Evolutionary conservation across 768 basidiomycete genomes (phyloP), one percentile per base, ranked within the genome.

Genomic region (Lactifluus volemus): DNA sequence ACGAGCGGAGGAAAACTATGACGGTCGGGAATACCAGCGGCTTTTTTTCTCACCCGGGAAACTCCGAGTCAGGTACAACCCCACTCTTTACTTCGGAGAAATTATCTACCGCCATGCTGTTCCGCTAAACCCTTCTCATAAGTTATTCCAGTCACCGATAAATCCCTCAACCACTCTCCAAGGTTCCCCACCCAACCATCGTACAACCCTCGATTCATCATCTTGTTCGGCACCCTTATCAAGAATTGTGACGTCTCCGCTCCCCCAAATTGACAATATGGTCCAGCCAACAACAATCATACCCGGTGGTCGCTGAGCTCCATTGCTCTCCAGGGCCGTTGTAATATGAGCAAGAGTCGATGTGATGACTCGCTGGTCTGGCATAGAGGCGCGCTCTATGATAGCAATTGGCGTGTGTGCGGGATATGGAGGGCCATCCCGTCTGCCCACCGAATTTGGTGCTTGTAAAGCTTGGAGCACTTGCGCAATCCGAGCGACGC

Each of bases 241-340:
- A 51, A 97, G 74, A 3, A 95, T 81, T 10, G 75, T 76, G 25
- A 88, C 78, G 65, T 92, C 84, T 0, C 92, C 92, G 56, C 73
- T 68, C 0, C 82, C 85, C 72, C 88, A 85, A 49, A 98, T 73
- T 42, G 88, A 85, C 63, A 93, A 70, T 10, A 89, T 88, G 2
- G 86, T 80, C 95, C 95, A 99, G 2, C 97, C 97, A 66, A 99
- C 79, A 34, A 98, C 79, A 70, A 98, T 88, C 89, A 99, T 94
- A 9, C 94, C 97, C 0, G 97, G 97, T 17, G 95, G 93, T 39
- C 95, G 75, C 71, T 98, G 94, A 67, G 92, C 89, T 8, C 89
- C 92, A 2, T 80, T 74, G 62, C 80, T 82, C 58, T 86, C 85
- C 70, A 98, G 70, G 1, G 88, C 92, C 17, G 72, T 73, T 15